A percentile compares a stretch with the other conserved stretches of the same genome.
Evolutionary conservation across 441 rosid species (phyloP).

Genomic region (Populus trichocarpa): DNA sequence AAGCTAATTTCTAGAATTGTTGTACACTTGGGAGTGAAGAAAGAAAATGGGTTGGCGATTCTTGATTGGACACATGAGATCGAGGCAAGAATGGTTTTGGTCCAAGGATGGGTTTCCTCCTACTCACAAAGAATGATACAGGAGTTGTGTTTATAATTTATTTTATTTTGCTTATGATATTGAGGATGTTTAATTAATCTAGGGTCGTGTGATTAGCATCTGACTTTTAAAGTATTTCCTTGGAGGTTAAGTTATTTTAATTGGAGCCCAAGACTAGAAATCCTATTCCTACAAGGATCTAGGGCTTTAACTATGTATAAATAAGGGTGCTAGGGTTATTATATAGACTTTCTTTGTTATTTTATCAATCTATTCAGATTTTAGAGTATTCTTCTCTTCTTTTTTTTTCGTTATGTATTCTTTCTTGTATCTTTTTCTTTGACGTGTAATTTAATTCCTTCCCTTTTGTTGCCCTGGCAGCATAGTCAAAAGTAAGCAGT

Average conservation of each 20-base stretch:
- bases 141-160: background rate
- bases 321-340: background rate
- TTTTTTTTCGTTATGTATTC: background rate
- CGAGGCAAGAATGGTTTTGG: background rate
- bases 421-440: background rate
- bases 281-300: background rate
- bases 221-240: background rate
- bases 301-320: background rate
- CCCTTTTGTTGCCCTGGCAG: background rate
- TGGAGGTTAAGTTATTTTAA: background rate
- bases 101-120: background rate
- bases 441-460: background rate
- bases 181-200: background rate
- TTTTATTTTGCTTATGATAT: background rate
- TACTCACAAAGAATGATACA: background rate
- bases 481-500: background rate
- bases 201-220: background rate
- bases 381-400: background rate
- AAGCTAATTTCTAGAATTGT: background rate
- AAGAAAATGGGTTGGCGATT: background rate
- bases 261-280: background rate
- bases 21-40: background rate
- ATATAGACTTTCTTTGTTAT: background rate
- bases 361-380: too few relatives aligned
- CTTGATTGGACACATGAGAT: background rate